Base-by-base conservation (phyloP, 805 yeast species). In the Pichia insulana region DNA sequence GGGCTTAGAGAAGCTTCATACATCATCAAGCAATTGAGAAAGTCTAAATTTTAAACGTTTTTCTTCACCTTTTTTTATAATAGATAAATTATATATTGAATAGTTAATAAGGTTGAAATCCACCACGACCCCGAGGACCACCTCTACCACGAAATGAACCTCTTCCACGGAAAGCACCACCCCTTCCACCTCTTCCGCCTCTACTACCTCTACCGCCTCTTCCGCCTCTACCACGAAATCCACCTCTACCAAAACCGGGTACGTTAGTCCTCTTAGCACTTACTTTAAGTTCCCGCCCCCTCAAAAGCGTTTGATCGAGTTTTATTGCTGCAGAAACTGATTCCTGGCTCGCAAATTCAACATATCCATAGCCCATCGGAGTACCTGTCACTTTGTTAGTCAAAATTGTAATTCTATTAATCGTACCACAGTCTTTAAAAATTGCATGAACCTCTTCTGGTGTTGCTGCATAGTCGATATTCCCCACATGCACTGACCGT, bases 351-450 rank as follows among this genome's bases (percentile, higher is more conserved):
- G 78, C 73, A 56, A 85, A 87, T 59, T 87, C 96, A 48, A 87
- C 71, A 59, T 85, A 87, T 2, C 95, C 95, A 63, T 72, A 85
- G 1, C 96, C 96, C 61, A 82, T 82, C 35, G 96, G 92, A 48
- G 74, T 80, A 7, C 95, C 94, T 0, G 92, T 78, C 52, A 65
- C 62, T 59, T 79, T 81, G 63, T 86, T 84, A 43, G 74, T 68
- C 59, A 82, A 63, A 37, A 87, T 85, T 3, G 92, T 85, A 28
- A 86, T 87, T 52, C 95, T 72, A 55, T 83, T 80, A 41, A 87
- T 83, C 7, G 75, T 70, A 1, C 95, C 95, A 37, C 78, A 77
- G 3, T 72, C 57, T 41, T 76, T 71, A 61, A 86, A 87, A 53
- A 78, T 83, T 46, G 78, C 71, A 53, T 84, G 90, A 31, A 87